A percentile compares a stretch with the other conserved stretches of the same genome.
phyloP scores from a whole-genome alignment of 2,329 filamentous ascomycete genomes.

The Talaromyces piceae region DNA sequence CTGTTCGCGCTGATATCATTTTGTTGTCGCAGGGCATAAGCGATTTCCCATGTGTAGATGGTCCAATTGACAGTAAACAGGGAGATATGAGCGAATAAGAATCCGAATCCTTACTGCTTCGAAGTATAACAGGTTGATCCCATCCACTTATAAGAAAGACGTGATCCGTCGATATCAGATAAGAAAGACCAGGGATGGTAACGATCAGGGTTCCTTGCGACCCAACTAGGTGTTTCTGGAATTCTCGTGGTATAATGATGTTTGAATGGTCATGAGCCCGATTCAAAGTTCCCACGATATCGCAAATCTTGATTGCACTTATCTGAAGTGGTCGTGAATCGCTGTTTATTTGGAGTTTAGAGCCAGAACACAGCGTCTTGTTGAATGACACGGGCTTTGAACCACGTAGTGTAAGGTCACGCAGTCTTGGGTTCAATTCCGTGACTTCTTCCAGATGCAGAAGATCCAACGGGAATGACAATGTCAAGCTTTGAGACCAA shows the following conservation, averaged over 20 bases:
- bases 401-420: neutral
- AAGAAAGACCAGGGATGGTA: neutral
- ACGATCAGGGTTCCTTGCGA: neutral
- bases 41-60: neutral
- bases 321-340: neutral
- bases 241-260: neutral
- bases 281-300: neutral
- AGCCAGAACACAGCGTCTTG: neutral
- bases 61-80: neutral
- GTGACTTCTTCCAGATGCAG: neutral
- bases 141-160: neutral
- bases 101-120: neutral
- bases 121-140: neutral
- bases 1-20: neutral
- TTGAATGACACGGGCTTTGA: neutral
- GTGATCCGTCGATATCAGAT: neutral
- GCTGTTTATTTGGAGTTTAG: neutral
- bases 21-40: neutral
- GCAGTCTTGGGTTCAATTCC: neutral
- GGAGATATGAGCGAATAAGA: neutral
- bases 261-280: neutral
- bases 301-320: neutral
- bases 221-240: neutral
- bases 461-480: neutral
- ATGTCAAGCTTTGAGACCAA: neutral